These are phyloP conservation scores for Chaetomium globosum DNA, from an alignment of 2,329 filamentous ascomycete species.

Conservation along the genomic window DNA sequence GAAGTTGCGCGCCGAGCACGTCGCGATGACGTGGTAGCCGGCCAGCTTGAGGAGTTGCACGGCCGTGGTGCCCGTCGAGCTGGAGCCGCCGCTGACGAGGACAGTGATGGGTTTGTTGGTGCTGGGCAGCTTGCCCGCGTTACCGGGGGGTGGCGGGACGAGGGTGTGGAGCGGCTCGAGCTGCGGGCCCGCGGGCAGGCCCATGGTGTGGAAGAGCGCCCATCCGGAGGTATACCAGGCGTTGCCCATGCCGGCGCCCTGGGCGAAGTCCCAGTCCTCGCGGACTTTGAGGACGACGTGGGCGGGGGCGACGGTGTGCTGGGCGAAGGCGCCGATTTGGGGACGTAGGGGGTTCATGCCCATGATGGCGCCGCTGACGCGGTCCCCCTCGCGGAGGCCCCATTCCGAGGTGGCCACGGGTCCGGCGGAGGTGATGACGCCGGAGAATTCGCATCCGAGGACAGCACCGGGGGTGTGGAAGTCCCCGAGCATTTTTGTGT, in stretches of 20 bases:
- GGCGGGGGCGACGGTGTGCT: not conserved
- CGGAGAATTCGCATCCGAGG: conserved; percentile 43
- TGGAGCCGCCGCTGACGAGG: conserved; percentile 51
- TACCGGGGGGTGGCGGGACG: conserved; percentile 8
- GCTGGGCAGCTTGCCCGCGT: not conserved
- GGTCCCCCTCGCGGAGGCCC: conserved; percentile 33
- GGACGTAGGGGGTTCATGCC: conserved; percentile 21
- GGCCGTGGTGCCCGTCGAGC: conserved; percentile 48
- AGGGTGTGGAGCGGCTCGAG: not conserved
- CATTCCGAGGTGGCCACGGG: conserved; percentile 2
- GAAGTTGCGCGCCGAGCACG: conserved; percentile 49
- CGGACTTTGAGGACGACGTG: not conserved
- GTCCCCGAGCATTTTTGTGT: conserved; percentile 42
- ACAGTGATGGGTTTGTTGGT: conserved; percentile 36
- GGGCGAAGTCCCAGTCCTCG: not conserved
- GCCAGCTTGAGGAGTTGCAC: conserved; percentile 48
- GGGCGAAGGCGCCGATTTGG: not conserved
- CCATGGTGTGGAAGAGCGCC: conserved; percentile 23
- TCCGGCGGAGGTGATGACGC: conserved; percentile 39
- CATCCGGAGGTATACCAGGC: not conserved
- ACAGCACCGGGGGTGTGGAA: conserved; percentile 39
- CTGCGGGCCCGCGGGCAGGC: conserved; percentile 28
- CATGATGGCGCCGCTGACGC: conserved; percentile 37
- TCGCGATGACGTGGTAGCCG: conserved; percentile 48
- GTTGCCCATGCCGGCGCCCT: conserved; percentile 2